Percentiles rank a stretch among this genome's conserved stretches.
Conservation (phyloP, 169 alveolate genomes). For the Plasmodium gallinaceum region DNA sequence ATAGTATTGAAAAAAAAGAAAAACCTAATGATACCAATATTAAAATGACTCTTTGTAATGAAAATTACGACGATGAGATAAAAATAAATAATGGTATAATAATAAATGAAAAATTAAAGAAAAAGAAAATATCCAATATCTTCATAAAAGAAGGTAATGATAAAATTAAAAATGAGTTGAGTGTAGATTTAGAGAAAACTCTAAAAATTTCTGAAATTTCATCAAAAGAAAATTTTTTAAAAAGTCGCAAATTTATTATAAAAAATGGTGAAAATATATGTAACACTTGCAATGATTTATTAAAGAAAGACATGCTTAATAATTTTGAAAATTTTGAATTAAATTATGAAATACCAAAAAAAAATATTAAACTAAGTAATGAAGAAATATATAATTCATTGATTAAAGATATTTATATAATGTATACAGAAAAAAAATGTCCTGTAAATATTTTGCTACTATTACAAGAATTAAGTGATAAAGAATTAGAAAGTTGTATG, state of each 20-base stretch:
- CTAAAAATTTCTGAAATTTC: constrained; percentile 14
- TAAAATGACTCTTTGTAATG: too few relatives aligned
- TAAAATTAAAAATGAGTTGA: background rate
- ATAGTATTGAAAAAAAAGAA: too few relatives aligned
- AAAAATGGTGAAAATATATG: constrained; percentile 39
- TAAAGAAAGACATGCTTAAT: constrained; percentile 34
- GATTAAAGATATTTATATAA: constrained; percentile 38
- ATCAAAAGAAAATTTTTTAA: constrained; percentile 18
- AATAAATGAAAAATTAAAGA: background rate
- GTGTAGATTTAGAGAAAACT: background rate
- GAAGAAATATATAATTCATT: constrained; percentile 52
- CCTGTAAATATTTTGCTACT: constrained; percentile 49
- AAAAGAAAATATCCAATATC: background rate
- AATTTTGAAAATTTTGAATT: constrained; percentile 54
- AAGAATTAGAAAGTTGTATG: constrained; percentile 34
- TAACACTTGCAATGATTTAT: constrained; percentile 12
- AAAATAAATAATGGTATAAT: too few relatives aligned
- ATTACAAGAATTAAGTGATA: constrained; percentile 55
- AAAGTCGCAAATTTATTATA: constrained; percentile 38
- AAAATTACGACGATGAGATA: too few relatives aligned
- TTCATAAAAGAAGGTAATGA: background rate
- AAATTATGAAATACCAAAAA: constrained; percentile 52
- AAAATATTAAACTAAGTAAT: constrained; percentile 23
- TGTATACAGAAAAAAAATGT: constrained; percentile 60
- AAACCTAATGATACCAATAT: too few relatives aligned